Base-by-base conservation (phyloP, 2,329 filamentous ascomycete genomes). In the Thielaviopsis musarum region DNA sequence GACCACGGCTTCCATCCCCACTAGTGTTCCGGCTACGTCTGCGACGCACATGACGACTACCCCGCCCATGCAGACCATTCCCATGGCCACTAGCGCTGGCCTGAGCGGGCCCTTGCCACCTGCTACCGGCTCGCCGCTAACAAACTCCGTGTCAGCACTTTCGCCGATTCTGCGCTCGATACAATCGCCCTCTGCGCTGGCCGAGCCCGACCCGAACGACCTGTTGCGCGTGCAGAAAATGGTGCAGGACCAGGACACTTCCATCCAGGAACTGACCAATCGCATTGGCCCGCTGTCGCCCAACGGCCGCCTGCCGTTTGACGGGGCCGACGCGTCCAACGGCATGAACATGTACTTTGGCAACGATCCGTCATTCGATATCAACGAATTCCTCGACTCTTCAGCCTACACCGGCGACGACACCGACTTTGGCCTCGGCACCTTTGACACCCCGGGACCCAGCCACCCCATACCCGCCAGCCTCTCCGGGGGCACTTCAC, bases 211-310 rank as follows among this genome's bases (percentile, higher is more conserved):
- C 4, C 79, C 85, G 62, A 76, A 84, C 15, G 87, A 95, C 63
- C 79, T 96, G 28, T 87, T 93, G 57, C 79, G 86, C 30, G 76
- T 97, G 1, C 82, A 88, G 63, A 84, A 84, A 52, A 75, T 95
- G 66, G 88, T 94, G 67, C 80, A 82, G 24, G 83, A 91, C 62
- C 90, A 95, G 66, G 83, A 86, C 62, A 78, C 78, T 54, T 85
- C 87, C 55, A 85, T 96, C 1, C 81, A 87, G 62, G 82, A 87
- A 61, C 75, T 96, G 10, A 83, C 83, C 57, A 83, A 81, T 59
- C 74, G 89, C 17, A 77, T 96, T 7, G 84, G 87, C 6, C 90
- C 90, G 0, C 76, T 95, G 13, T 91, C 85, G 66, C 90, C 90
- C 0, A 87, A 82, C 0, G 89, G 88, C 4, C 79, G 80, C 17